Conservation (phyloP, 352 stramenopile species). For the Pythium oligandrum region DNA sequence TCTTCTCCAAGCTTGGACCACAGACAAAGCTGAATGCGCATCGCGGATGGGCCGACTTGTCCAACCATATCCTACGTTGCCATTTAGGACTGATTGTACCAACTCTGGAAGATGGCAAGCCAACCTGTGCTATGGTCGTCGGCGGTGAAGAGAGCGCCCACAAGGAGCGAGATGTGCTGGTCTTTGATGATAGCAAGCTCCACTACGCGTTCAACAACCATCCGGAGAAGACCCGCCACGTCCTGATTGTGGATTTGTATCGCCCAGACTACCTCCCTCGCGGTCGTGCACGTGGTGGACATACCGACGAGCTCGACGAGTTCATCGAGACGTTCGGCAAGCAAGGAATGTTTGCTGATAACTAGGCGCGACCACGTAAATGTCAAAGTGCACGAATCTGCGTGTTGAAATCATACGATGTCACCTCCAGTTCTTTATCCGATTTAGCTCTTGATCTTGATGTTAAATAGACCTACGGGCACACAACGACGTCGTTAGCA, state of each 20-base stretch:
- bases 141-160: constrained; percentile 67
- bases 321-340: constrained; percentile 81
- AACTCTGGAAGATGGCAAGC: constrained; percentile 38
- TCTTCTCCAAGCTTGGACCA: constrained; percentile 88
- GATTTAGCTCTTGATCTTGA: constrained; percentile 75
- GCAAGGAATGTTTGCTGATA: too few species aligned
- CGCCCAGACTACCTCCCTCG: constrained; percentile 74
- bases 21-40: constrained; percentile 69
- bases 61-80: constrained; percentile 85
- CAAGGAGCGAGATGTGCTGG: constrained; percentile 69
- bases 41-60: constrained; percentile 85
- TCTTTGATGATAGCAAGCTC: constrained; percentile 91
- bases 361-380: too few species aligned
- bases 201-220: constrained; percentile 86
- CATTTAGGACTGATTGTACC: constrained; percentile 75
- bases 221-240: constrained; percentile 49
- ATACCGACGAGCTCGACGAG: constrained; percentile 86
- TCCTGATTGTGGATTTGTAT: constrained; percentile 89
- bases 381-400: too few species aligned
- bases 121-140: constrained; percentile 77
- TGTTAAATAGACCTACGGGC: constrained; percentile 85
- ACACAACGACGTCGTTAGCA: too few species aligned
- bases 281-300: constrained; percentile 70
- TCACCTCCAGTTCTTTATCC: too few species aligned
- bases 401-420: too few species aligned